Conservation (phyloP, 2,329 filamentous ascomycete species). For the Colletotrichum sp. region DNA sequence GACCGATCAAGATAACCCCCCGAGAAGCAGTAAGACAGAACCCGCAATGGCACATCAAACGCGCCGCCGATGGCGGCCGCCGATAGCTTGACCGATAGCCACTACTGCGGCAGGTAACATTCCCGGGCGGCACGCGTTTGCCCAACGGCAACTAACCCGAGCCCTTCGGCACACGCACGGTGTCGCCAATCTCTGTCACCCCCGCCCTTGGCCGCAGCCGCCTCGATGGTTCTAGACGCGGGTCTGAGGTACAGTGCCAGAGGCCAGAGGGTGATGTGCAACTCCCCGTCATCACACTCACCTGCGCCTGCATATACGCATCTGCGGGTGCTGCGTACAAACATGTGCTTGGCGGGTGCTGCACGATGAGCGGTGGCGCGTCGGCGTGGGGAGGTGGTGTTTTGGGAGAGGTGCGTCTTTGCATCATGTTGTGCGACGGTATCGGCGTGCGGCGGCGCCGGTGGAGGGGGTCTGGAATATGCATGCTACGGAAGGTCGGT, state of each 20-base stretch:
- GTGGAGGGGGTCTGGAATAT: not conserved
- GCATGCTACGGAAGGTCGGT: not conserved
- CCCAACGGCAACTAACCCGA: not conserved
- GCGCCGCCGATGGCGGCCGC: not conserved
- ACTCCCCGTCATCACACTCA: not conserved
- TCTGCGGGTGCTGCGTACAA: not conserved
- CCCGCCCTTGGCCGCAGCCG: not conserved
- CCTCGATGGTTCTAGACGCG: not conserved
- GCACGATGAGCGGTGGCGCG: not conserved
- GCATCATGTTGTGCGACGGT: conserved; percentile 9
- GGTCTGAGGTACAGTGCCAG: not conserved
- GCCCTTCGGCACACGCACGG: not conserved
- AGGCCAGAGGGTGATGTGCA: not conserved
- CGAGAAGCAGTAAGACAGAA: not conserved
- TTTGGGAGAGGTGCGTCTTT: not conserved
- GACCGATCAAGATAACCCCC: not conserved
- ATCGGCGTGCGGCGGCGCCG: not conserved
- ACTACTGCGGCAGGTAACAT: not conserved
- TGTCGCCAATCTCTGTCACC: not conserved
- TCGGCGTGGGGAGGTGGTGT: not conserved
- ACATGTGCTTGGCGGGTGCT: not conserved
- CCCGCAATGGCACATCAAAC: not conserved
- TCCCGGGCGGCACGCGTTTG: not conserved
- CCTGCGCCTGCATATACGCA: not conserved
- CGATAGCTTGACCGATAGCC: not conserved